These are phyloP conservation scores for Eimeria sp. DNA, from an alignment of 169 alveolate species.

Conservation along the genomic window DNA sequence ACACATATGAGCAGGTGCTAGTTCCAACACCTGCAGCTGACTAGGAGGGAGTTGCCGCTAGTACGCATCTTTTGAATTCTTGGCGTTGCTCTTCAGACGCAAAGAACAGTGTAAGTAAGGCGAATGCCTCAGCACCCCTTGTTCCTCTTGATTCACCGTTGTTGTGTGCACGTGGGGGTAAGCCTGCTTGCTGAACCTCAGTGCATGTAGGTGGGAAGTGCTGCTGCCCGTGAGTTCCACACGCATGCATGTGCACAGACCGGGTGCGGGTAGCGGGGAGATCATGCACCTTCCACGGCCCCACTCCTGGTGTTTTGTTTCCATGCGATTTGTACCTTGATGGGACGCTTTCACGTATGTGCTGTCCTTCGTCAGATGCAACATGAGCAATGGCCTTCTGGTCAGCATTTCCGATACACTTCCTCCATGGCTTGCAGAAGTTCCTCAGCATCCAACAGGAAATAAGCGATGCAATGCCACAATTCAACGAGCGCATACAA, in stretches of 20 bases:
- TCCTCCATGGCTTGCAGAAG: neutral
- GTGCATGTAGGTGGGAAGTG: neutral
- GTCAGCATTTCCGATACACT: neutral
- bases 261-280: neutral
- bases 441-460: neutral
- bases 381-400: neutral
- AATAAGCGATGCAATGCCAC: neutral
- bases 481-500: too few relatives aligned
- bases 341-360: neutral
- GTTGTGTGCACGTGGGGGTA: neutral
- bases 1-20: neutral
- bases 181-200: neutral
- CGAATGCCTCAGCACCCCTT: neutral
- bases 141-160: neutral
- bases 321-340: neutral
- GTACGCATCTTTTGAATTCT: slow-evolving; percentile 5
- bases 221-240: neutral
- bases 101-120: slow-evolving; percentile 15
- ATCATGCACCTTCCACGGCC: slow-evolving; percentile 33
- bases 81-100: slow-evolving; percentile 59
- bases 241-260: slow-evolving; percentile 36
- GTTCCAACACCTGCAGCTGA: neutral
- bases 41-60: neutral
- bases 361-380: neutral
- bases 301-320: neutral